Evolutionary conservation across 192 early-diverging fungal species (phyloP), one percentile per base, ranked within the genome.

Genomic region (Coemansia sp.): DNA sequence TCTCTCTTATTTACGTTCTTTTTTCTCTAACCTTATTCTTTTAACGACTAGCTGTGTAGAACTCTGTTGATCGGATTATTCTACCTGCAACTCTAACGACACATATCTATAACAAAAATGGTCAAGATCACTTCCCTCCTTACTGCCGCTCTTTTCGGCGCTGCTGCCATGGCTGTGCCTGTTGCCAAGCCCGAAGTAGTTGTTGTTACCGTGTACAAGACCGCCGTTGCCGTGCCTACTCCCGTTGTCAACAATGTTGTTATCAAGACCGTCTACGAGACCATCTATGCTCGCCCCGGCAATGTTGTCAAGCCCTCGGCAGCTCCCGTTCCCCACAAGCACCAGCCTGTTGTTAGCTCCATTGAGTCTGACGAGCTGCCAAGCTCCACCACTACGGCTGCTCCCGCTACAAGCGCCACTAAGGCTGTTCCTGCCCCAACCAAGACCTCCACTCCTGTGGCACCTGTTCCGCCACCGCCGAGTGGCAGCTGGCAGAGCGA

Each of bases 51-150:
- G n/a, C 51, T 34, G 56, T 40, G 63, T 59, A 60, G 23, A 57
- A 24, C 20, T 75, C 73, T 75, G 73, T 75, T 68, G 73, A 75
- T 63, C 73, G 46, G 73, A 66, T 59, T 62, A 59, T 9, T 62
- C 60, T 20, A 34, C 16, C 14, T 24, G 2, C 24, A 62, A n/a
- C 39, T 24, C 16, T 28, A 31, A 55, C 48, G 48, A 26, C 48
- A 39, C 14, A 24, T 56, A 20, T 45, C n/a, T n/a, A n/a, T 38
- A 34, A 14, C 10, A 40, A 70, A 43, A 51, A 74, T 73, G 67
- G 60, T 72, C 56, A 79, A 74, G 68, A 65, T 79, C 57, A 35
- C 67, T 26, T 69, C 68, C 4, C 33, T 71, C n/a, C 61, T 79
- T 65, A 21, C 73, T 5, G 71, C 68, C 8, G 59, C 77, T 8